Percentiles rank a stretch among this genome's conserved stretches.
Evolutionary conservation across 352 stramenopile genomes (phyloP).

Genomic region (Thalassiosira mediterranea): DNA sequence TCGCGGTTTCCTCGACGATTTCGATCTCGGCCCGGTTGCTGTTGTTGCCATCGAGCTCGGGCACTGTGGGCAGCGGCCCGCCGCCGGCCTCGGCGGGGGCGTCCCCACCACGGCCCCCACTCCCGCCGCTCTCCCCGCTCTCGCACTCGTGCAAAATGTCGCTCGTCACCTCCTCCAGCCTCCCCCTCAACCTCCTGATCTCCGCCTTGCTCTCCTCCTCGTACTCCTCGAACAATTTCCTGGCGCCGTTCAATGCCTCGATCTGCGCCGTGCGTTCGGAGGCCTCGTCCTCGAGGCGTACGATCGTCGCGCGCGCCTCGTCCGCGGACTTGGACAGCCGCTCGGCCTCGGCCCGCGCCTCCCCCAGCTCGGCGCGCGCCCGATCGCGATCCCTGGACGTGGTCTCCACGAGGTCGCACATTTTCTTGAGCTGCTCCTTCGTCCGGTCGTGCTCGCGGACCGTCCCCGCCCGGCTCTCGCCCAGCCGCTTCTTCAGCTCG

Average conservation of each 20-base stretch:
- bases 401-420: slow-evolving; percentile 31
- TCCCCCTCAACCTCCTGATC: slow-evolving; percentile 20
- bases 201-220: slow-evolving; percentile 28
- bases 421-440: slow-evolving; percentile 24
- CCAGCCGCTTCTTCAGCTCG: slow-evolving; percentile 4
- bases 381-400: slow-evolving; percentile 19
- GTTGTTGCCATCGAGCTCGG: neutral
- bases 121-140: neutral
- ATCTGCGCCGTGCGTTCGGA: slow-evolving; percentile 15
- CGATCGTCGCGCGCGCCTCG: neutral
- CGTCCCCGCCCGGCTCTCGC: slow-evolving; percentile 2
- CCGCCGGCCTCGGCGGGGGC: too few relatives aligned
- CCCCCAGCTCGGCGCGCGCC: neutral
- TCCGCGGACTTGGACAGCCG: neutral
- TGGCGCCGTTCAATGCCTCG: slow-evolving; percentile 5
- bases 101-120: neutral
- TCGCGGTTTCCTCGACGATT: neutral
- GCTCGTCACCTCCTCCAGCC: slow-evolving; percentile 19
- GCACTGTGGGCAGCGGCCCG: neutral
- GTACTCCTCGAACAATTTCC: slow-evolving; percentile 10
- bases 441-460: slow-evolving; percentile 26
- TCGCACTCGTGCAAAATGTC: slow-evolving; percentile 10
- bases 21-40: neutral
- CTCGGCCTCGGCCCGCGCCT: neutral
- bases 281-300: slow-evolving; percentile 10